Base-by-base conservation (phyloP, 805 yeast genomes). In the Aciculoconidium aculeatum region DNA sequence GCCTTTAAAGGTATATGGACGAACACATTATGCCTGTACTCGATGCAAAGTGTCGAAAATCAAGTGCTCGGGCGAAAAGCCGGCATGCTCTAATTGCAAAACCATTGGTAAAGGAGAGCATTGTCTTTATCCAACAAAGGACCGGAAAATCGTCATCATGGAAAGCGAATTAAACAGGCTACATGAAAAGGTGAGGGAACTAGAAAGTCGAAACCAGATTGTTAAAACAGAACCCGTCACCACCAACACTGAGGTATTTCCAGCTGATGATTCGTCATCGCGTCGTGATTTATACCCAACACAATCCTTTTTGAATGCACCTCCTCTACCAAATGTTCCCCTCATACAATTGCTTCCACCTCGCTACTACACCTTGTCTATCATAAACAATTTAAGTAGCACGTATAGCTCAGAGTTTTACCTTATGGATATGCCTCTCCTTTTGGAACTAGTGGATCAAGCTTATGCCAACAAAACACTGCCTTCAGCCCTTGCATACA, bases 21-120 rank as follows among this genome's bases (percentile, higher is more conserved):
- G 69, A 21, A 42, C 54, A 24, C 69, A 62, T 36, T 61, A 62
- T 36, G 69, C 69, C 4, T 62, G 69, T 41, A 49, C 56, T n/a
- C 48, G 66, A 17, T 62, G 69, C 40, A 61, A 60, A 35, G 28
- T 56, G 24, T 51, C 59, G 28, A 62, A 62, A 32, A 58, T 60
- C 43, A 55, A 56, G 35, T 62, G 69, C 33, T 58, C 62, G 17
- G 69, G 69, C 5, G 66, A 56, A 23, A 50, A 48, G 27, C 69
- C 68, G 11, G 53, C 61, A 11, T 62, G 69, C 31, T 45, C 65
- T 7, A 62, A 60, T 34, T 62, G 69, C 44, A 55, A 52, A 26
- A 41, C 48, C 27, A 49, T 49, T 26, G 52, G 49, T 32, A 58
- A 55, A 37, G 50, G 37, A 8, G 49, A 43, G 16, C 55, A 42